Base-by-base conservation (phyloP, 2,329 filamentous ascomycete species). In the Curvularia sp. region DNA sequence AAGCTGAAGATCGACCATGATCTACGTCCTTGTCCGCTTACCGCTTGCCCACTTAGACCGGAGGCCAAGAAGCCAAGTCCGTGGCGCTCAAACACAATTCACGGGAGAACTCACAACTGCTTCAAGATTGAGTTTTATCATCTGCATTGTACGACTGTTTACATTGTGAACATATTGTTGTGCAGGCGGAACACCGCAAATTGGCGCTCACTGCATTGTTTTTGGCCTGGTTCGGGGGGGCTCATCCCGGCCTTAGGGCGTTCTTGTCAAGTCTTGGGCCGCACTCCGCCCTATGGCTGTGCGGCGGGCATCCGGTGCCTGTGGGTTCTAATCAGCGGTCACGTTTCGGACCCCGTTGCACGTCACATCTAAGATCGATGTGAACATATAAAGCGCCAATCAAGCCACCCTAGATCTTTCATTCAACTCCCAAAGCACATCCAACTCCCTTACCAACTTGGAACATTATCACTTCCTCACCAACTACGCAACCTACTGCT, bases 11-110 rank as follows among this genome's bases (percentile, higher is more conserved):
- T 50, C 33, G 28, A 35, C 42, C 22, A 48, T 28, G 54, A 63
- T 64, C 53, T 49, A 48, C 52, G 22, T 42, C 35, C 13, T 26
- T 49, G n/a, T 50, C 38, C 47, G 38, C 42, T 61, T 55, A 58
- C 49, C 43, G 52, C 38, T 38, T 49, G 20, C 22, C 30, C 46
- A 20, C 42, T 51, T 46, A 24, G 48, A 18, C 53, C 22, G 24
- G 20, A 10, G 49, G 64, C 64, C 64, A 66, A 66, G 64, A 26
- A 39, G 62, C 58, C 62, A 66, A 65, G 62, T 52, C 47, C 60
- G 52, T 63, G 60, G 58, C 58, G 38, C 55, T 35, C 53, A 54
- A 55, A 43, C 49, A 51, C 50, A 58, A 57, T 49, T 52, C 33
- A 57, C 38, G 46, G 57, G 55, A 51, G 51, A 52, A 51, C 47